These are phyloP conservation scores for Pichia sp. DNA, from an alignment of 1,139 yeast genomes.

Conservation along the genomic window DNA sequence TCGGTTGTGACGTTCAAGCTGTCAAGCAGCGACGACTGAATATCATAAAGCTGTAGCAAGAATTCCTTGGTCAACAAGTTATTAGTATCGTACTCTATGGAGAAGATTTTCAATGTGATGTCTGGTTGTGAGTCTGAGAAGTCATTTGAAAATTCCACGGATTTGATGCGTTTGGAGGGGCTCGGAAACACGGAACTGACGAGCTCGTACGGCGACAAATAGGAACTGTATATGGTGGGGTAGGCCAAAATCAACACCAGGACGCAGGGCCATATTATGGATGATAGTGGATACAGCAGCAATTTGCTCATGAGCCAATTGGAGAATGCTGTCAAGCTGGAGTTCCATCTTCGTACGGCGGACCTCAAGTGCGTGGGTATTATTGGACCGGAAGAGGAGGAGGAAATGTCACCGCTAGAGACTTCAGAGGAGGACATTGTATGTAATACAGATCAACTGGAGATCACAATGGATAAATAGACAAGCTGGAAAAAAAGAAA, in stretches of 20 bases:
- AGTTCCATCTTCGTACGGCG: not conserved
- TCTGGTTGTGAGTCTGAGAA: slow-evolving; percentile 15
- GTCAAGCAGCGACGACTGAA: slow-evolving; percentile 32
- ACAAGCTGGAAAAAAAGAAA: too few relatives aligned
- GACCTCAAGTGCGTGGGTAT: not conserved
- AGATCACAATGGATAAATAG: too few relatives aligned
- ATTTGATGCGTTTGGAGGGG: slow-evolving; percentile 16
- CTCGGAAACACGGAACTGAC: slow-evolving; percentile 12
- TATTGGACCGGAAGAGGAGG: not conserved
- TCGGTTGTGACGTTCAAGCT: slow-evolving; percentile 16
- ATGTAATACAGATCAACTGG: too few relatives aligned
- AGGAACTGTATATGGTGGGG: slow-evolving; percentile 40
- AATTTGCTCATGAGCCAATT: slow-evolving; percentile 27
- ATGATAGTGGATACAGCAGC: slow-evolving; percentile 38
- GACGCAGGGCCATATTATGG: slow-evolving; percentile 49
- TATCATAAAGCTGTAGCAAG: slow-evolving; percentile 30
- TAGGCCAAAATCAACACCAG: slow-evolving; percentile 50
- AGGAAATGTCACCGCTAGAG: too few relatives aligned
- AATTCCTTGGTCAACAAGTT: slow-evolving; percentile 34
- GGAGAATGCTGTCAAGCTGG: slow-evolving; percentile 17
- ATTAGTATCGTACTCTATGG: slow-evolving; percentile 8
- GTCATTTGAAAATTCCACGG: slow-evolving; percentile 10
- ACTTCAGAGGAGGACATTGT: too few relatives aligned
- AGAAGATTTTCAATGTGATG: slow-evolving; percentile 22
- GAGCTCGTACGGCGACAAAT: slow-evolving; percentile 22